Base-by-base conservation (phyloP, 2,329 filamentous ascomycete species). In the Penicillium sp. region DNA sequence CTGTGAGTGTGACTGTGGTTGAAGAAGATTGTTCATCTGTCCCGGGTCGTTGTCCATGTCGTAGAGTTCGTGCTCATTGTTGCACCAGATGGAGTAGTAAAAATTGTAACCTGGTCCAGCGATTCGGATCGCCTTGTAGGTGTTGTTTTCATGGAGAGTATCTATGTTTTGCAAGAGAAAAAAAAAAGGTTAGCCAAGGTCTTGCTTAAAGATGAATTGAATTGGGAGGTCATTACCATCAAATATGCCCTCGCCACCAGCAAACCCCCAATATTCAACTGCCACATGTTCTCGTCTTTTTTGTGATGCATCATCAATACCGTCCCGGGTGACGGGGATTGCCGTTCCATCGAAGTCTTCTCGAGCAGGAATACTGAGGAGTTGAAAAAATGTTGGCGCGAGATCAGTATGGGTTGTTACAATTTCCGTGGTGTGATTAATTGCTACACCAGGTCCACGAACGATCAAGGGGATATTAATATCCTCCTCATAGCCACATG, bases 21-120 rank as follows among this genome's bases (percentile, higher is more conserved):
- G 20, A 14, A 47, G 23, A 28, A 47, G 46, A 33, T 47, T 47
- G 24, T 47, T 30, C 46, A 47, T 47, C 28, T 47, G 46, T 6
- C 14, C 46, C 18, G 46, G 46, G 21, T 47, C 46, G 18, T 9
- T 18, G 24, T 28, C 46, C 33, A 38, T 64, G 60, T 88, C 79
- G 65, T 88, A 89, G 2, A 87, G 77, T 66, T 89, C 85, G 55
- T 83, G 81, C 64, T 88, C 85, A 52, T 84, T 83, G 14, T 73
- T 86, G 64, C 87, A 89, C 85, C 86, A 89, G 0, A 88, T 83
- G 0, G 83, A 80, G 63, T 89, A 89, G 59, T 84, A 83, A 5
- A 88, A 66, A 63, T 80, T 83, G 64, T 88, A 88, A 4, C 72
- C 69, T 2, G 77, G 66, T 0, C 78, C 72, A 3, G 83, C 73